A percentile compares a stretch with the other conserved stretches of the same genome.
Evolutionary conservation across 2,329 filamentous ascomycete species (phyloP).

Genomic region (Hymenoscyphus repandus): DNA sequence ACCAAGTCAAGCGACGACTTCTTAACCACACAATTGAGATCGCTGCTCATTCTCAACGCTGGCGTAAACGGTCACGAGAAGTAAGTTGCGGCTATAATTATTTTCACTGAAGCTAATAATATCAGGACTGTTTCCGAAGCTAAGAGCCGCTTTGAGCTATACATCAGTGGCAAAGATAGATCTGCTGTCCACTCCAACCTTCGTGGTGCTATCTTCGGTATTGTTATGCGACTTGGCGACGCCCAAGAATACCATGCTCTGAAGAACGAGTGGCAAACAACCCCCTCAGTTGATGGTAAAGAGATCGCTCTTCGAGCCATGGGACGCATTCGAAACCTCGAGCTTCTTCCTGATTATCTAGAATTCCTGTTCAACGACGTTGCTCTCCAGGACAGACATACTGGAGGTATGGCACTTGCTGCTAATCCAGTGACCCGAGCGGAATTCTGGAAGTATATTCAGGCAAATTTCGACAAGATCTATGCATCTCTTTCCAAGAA

Average conservation of each 20-base stretch:
- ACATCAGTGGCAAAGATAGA: slow-evolving; percentile 58
- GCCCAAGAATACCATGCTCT: slow-evolving; percentile 66
- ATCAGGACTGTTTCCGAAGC: slow-evolving; percentile 65
- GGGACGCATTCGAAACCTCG: slow-evolving; percentile 59
- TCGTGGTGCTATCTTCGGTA: slow-evolving; percentile 73
- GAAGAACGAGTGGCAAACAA: slow-evolving; percentile 78
- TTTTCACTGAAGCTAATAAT: slow-evolving; percentile 23
- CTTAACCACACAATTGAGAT: slow-evolving; percentile 74
- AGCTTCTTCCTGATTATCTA: slow-evolving; percentile 63
- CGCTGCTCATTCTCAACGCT: slow-evolving; percentile 71
- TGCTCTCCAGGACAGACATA: slow-evolving; percentile 81
- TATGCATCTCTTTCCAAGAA: slow-evolving; percentile 70
- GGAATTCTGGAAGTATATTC: slow-evolving; percentile 79
- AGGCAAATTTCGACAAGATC: slow-evolving; percentile 73
- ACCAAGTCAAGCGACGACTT: slow-evolving; percentile 74
- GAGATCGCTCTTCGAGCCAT: slow-evolving; percentile 76
- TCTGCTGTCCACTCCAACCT: slow-evolving; percentile 75
- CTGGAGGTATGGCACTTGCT: slow-evolving; percentile 67
- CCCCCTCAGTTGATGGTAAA: slow-evolving; percentile 83
- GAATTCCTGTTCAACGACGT: slow-evolving; percentile 80
- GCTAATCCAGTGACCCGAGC: slow-evolving; percentile 68
- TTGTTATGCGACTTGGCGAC: slow-evolving; percentile 69
- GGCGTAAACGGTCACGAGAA: slow-evolving; percentile 70
- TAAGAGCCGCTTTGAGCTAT: slow-evolving; percentile 73
- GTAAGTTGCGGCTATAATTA: slow-evolving; percentile 41